Evolutionary conservation across 2,329 filamentous ascomycete species (phyloP).

Genomic region (Erysiphe pulchra): DNA sequence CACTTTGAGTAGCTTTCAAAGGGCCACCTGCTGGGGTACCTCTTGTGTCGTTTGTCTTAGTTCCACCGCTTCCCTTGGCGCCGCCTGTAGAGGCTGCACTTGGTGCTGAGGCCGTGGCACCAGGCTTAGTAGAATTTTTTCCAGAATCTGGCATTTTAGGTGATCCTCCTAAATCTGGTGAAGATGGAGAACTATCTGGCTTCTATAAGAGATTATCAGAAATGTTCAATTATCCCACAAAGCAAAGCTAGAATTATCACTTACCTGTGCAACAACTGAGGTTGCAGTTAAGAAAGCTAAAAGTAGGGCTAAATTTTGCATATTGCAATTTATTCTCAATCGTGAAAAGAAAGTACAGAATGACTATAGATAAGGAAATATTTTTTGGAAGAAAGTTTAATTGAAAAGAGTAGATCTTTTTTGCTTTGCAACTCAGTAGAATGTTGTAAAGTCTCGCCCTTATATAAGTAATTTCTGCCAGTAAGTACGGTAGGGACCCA

Average conservation of each 20-base stretch:
- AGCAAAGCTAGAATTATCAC: background rate
- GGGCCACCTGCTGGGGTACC: slow-evolving; percentile 9
- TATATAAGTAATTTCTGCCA: no score
- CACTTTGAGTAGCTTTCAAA: slow-evolving; percentile 3
- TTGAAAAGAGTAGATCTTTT: no score
- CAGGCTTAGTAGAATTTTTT: background rate
- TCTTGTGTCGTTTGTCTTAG: slow-evolving; percentile 1
- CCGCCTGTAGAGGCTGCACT: background rate
- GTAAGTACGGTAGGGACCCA: no score
- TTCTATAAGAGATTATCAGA: background rate
- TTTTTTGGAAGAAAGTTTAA: no score
- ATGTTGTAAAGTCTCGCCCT: no score
- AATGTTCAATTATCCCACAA: background rate
- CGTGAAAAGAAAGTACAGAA: no score
- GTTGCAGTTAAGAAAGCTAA: background rate
- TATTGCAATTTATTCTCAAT: background rate
- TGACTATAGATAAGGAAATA: no score
- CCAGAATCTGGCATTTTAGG: background rate
- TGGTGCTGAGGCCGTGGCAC: background rate
- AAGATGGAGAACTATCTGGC: background rate
- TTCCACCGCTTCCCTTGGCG: background rate
- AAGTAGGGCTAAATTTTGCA: background rate
- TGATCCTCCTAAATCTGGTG: background rate
- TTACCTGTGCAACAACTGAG: background rate
- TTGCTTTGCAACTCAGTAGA: no score